Conservation (phyloP, 2,329 filamentous ascomycete species). For the Teratosphaeria pseudoeucalypti region DNA sequence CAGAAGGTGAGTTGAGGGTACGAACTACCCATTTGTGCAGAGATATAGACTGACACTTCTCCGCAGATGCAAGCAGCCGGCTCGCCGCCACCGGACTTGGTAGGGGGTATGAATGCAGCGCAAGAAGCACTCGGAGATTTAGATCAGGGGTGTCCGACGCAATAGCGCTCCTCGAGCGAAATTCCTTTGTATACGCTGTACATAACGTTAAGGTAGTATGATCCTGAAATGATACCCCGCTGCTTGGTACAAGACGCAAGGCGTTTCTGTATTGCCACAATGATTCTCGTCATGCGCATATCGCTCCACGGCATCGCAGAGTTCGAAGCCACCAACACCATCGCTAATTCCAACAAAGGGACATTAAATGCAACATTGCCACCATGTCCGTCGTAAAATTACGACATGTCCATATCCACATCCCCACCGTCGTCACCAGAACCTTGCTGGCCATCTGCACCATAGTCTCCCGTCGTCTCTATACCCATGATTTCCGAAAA, state of each 20-base stretch:
- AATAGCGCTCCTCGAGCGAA: slow-evolving; percentile 29
- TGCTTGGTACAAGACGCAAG: neutral
- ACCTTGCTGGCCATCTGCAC: neutral
- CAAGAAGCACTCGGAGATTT: slow-evolving; percentile 54
- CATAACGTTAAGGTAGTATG: neutral
- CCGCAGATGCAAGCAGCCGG: slow-evolving; percentile 93
- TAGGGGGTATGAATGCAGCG: slow-evolving; percentile 78
- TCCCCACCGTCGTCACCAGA: neutral
- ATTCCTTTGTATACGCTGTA: slow-evolving; percentile 6
- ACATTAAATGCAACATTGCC: neutral
- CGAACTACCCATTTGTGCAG: neutral
- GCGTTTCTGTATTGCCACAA: neutral
- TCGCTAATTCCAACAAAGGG: slow-evolving; percentile 2
- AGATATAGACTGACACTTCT: slow-evolving; percentile 1
- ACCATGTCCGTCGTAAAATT: neutral
- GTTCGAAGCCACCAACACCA: slow-evolving; percentile 2
- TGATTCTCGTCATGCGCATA: neutral
- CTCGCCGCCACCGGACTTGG: slow-evolving; percentile 78
- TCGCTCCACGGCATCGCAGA: neutral
- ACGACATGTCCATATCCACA: slow-evolving; percentile 7
- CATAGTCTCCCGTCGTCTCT: slow-evolving; percentile 21
- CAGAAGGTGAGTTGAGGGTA: slow-evolving; percentile 61
- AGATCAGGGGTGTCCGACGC: slow-evolving; percentile 52
- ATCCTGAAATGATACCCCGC: slow-evolving; percentile 16
- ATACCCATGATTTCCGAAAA: slow-evolving; percentile 55